Conservation (phyloP, 768 basidiomycete genomes). For the Russula compacta region DNA sequence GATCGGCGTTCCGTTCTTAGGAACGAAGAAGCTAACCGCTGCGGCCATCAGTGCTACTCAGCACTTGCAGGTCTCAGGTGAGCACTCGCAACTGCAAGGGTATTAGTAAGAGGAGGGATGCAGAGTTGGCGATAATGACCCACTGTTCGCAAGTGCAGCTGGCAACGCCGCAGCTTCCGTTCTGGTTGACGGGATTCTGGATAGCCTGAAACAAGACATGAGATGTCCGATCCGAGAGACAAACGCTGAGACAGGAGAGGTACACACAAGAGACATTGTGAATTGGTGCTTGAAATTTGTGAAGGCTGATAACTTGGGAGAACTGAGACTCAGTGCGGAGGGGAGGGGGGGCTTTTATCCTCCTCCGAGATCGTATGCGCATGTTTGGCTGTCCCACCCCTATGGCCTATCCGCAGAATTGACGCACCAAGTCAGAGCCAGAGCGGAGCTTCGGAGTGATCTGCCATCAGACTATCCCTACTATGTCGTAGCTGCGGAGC, state of each 20-base stretch:
- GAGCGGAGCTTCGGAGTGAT: neutral
- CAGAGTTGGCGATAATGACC: slow-evolving; percentile 2
- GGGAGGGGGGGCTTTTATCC: neutral
- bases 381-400: neutral
- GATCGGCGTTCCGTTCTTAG: neutral
- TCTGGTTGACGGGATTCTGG: slow-evolving; percentile 32
- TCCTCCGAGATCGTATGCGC: neutral
- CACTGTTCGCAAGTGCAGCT: slow-evolving; percentile 46
- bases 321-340: neutral
- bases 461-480: too few species aligned
- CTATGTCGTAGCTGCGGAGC: too few species aligned
- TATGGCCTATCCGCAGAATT: neutral
- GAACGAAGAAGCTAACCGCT: neutral
- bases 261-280: slow-evolving; percentile 4
- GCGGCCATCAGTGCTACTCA: slow-evolving; percentile 24
- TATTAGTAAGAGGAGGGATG: neutral
- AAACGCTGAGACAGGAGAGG: neutral
- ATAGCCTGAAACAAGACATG: neutral
- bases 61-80: slow-evolving; percentile 59
- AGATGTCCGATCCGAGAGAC: neutral
- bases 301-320: neutral
- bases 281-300: neutral
- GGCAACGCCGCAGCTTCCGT: slow-evolving; percentile 12
- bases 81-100: slow-evolving; percentile 45
- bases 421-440: neutral